phyloP scores from a whole-genome alignment of 1,284 basidiomycete genomes.

The Irpex rosettiformis region DNA sequence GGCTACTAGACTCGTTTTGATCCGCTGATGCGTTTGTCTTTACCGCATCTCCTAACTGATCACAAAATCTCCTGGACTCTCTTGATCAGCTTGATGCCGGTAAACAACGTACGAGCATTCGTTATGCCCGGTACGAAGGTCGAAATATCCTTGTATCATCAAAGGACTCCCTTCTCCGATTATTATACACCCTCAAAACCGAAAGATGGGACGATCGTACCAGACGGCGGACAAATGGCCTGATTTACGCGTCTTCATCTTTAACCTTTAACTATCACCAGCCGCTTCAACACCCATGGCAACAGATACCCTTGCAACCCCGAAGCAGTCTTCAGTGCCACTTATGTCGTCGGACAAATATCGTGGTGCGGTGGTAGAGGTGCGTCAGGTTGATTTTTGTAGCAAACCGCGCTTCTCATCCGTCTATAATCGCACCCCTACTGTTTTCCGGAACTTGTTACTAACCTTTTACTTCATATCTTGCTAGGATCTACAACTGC shows the following conservation, averaged over 20 bases:
- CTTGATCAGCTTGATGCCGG: not conserved
- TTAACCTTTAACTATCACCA: slow-evolving; percentile 1
- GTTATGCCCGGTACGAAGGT: not conserved
- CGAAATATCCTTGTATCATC: not conserved
- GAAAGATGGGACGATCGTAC: not conserved
- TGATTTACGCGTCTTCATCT: slow-evolving; percentile 1
- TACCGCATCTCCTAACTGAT: not conserved
- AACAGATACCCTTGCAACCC: not conserved
- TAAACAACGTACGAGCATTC: not conserved
- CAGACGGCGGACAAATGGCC: not conserved
- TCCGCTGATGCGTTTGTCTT: not conserved
- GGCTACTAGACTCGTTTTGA: not conserved
- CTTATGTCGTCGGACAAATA: slow-evolving; percentile 49
- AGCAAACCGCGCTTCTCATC: not conserved
- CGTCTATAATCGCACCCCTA: slow-evolving; percentile 1
- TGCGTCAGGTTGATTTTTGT: slow-evolving; percentile 24
- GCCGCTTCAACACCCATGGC: not conserved
- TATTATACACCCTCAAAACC: not conserved
- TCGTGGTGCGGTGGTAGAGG: slow-evolving; percentile 80
- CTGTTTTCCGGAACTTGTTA: too few relatives aligned
- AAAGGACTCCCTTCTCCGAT: not conserved
- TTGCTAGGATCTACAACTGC: slow-evolving; percentile 78
- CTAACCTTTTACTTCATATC: too few relatives aligned
- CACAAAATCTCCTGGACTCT: not conserved
- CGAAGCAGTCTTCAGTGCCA: not conserved